Evolutionary conservation across 345 rosid genomes (phyloP), one percentile per base, ranked within the genome.

Genomic region (Pistacia integerrima): DNA sequence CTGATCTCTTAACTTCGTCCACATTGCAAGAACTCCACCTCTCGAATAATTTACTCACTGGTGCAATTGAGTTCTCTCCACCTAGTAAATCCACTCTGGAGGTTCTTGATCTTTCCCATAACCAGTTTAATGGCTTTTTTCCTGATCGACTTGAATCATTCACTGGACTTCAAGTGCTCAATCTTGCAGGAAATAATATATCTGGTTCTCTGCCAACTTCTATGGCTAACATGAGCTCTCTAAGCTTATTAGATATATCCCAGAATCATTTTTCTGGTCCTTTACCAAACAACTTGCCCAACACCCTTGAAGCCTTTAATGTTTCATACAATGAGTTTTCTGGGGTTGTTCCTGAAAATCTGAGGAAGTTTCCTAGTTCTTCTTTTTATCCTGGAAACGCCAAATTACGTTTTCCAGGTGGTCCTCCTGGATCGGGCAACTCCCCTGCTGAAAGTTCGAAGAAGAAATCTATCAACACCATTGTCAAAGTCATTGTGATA

Each of bases 121-220:
- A 93, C 78, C 88, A 33, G 66, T 82, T 96, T 70, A 83, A 77
- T 46, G 97, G 97, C 18, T 83, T 87, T 78, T 90, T 93, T 81
- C 97, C 97, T n/a, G 87, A 80, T 76, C 86, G 81, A 59, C 79
- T 93, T 57, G 97, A 86, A 41, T 90, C 92, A 30, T 87, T 92
- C 64, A 67, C 85, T 58, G 85, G 85, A 81, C 92, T 96, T 77
- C 91, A 85, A 85, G 81, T 79, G 81, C 93, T 96, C 78, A 82
- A 85, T 83, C 86, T 96, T 73, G 97, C 93, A 46, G 91, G 86
- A 30, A 96, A 96, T 81, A 90, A 92, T 78, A 81, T 96, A 52
- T 90, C 97, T 57, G 97, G 99, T 64, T 92, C 94, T 56, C 81
- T 96, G 59, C 98, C 99, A n/a, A 79, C 87, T 79, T 91, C 98